A percentile compares a stretch with the other conserved stretches of the same genome.
Conservation (phyloP, 2,329 filamentous ascomycete species). For the Phyllosticta citribraziliensis region DNA sequence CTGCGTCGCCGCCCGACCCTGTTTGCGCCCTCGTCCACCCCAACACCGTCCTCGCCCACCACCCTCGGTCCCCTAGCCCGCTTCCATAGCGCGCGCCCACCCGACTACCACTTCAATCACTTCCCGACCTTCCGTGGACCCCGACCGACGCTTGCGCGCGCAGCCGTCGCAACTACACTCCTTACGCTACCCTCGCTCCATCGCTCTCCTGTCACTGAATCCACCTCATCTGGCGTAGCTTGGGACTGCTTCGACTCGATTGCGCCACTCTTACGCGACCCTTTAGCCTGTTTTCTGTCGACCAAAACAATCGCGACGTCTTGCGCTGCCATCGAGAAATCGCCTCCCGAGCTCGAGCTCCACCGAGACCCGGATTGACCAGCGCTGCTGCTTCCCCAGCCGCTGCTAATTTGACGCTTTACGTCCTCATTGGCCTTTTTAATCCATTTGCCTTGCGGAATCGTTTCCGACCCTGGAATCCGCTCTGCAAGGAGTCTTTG, state of each 20-base stretch:
- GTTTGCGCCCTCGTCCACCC: slow-evolving; percentile 2
- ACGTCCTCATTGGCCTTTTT: slow-evolving; percentile 2
- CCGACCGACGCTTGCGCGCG: slow-evolving; percentile 2
- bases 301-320: not conserved
- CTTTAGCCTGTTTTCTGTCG: not conserved
- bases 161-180: slow-evolving; percentile 9
- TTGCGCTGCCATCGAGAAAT: not conserved
- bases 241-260: not conserved
- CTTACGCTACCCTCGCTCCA: slow-evolving; percentile 7
- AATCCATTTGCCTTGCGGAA: not conserved
- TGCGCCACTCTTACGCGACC: slow-evolving; percentile 4
- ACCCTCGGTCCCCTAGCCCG: not conserved
- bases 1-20: slow-evolving; percentile 3
- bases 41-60: not conserved
- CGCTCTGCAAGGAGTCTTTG: slow-evolving; percentile 5
- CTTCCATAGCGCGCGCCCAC: slow-evolving; percentile 4
- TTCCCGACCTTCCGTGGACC: not conserved
- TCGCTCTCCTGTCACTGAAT: not conserved
- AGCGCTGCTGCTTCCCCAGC: not conserved
- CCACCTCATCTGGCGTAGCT: not conserved
- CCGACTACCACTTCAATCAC: not conserved
- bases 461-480: not conserved
- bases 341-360: not conserved
- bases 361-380: not conserved
- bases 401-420: not conserved